Conservation (phyloP, 352 stramenopile species). For the Phytopythium oedochilum region DNA sequence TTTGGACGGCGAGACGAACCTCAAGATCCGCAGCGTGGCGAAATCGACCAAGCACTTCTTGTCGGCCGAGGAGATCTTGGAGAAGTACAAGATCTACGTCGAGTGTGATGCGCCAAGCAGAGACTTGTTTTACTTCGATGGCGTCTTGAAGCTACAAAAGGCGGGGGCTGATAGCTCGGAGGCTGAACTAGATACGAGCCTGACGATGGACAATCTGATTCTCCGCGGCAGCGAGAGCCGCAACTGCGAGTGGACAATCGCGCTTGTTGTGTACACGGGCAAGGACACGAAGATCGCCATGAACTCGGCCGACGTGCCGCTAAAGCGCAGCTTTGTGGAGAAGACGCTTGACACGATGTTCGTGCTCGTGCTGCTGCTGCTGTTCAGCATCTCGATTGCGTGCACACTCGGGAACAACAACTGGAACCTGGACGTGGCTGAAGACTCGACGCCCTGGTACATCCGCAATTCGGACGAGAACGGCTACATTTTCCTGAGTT, state of each 20-base stretch:
- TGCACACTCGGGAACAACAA: slow-evolving; percentile 84
- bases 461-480: slow-evolving; percentile 50
- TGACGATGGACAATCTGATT: slow-evolving; percentile 87
- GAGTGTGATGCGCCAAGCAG: slow-evolving; percentile 82
- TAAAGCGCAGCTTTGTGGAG: slow-evolving; percentile 86
- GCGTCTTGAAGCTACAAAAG: slow-evolving; percentile 46
- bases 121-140: slow-evolving; percentile 86
- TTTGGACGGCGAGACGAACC: slow-evolving; percentile 84
- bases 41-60: slow-evolving; percentile 76
- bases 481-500: slow-evolving; percentile 88
- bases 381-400: slow-evolving; percentile 81
- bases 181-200: slow-evolving; percentile 40
- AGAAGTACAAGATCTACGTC: slow-evolving; percentile 58
- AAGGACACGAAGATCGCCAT: slow-evolving; percentile 82
- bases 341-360: slow-evolving; percentile 88
- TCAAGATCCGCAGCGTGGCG: slow-evolving; percentile 82
- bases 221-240: slow-evolving; percentile 80
- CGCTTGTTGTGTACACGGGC: slow-evolving; percentile 82
- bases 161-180: slow-evolving; percentile 10
- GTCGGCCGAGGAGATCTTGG: slow-evolving; percentile 67
- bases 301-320: slow-evolving; percentile 75
- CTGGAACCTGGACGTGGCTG: slow-evolving; percentile 64
- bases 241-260: slow-evolving; percentile 84
- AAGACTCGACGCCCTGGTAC: slow-evolving; percentile 60
- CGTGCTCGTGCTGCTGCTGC: slow-evolving; percentile 78